These are phyloP conservation scores for Phalaenopsis equestris DNA, from an alignment of 106 monocot genomes.

Conservation along the genomic window DNA sequence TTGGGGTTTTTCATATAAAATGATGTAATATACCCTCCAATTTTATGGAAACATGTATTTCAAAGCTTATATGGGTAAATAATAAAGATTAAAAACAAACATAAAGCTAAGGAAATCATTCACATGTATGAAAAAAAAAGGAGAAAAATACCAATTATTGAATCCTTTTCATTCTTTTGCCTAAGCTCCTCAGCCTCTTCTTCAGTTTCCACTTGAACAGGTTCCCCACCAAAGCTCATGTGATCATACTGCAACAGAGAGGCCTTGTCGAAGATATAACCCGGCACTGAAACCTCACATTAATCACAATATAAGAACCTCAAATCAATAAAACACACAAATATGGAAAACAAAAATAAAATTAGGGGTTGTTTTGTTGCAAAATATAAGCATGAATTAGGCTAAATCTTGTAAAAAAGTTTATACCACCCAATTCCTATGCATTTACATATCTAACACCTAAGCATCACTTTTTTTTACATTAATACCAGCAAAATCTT, in stretches of 20 bases:
- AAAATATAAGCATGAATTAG: too few relatives aligned
- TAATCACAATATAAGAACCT: not conserved
- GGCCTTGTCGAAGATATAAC: conserved; percentile 76
- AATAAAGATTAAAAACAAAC: not conserved
- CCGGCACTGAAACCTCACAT: conserved; percentile 43
- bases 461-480: too few relatives aligned
- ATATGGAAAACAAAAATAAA: not conserved
- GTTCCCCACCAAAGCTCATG: conserved; percentile 86
- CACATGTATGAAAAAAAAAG: not conserved
- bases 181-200: conserved; percentile 75
- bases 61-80: not conserved
- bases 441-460: too few relatives aligned
- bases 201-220: conserved; percentile 65
- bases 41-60: not conserved
- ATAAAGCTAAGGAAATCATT: not conserved
- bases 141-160: conserved; percentile 46
- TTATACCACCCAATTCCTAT: too few relatives aligned
- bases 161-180: conserved; percentile 74
- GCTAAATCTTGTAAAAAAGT: too few relatives aligned
- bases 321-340: not conserved
- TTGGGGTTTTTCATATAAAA: too few relatives aligned
- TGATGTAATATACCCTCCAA: not conserved
- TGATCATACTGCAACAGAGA: conserved; percentile 64
- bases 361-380: not conserved
- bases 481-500: too few relatives aligned